Base-by-base conservation (phyloP, 495 filamentous ascomycete species). In the Aspergillus sclerotiicarbonarius region DNA sequence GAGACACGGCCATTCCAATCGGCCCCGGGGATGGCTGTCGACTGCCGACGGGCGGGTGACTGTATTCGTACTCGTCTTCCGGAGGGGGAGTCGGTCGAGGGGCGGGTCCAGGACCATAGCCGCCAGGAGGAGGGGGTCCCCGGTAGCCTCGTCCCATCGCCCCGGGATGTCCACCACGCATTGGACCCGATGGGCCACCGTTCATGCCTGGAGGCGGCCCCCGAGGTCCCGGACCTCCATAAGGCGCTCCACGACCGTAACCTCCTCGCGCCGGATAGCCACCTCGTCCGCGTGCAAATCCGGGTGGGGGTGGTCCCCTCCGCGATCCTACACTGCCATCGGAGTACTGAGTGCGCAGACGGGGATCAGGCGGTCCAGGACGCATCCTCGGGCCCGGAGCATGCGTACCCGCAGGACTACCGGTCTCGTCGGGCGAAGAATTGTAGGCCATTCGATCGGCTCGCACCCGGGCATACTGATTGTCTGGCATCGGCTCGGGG, bases 371-470 rank as follows among this genome's bases (percentile, higher is more conserved):
- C 15, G 65, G 72, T 48, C 74, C 73, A 32, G 70, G 62, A 45
- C 74, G 71, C 62, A 73, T 72, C 53, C 70, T 68, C 19, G 71
- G 71, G 10, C 68, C 71, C 51, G 74, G 62, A 0, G 74, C 73
- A 53, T 76, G 75, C 16, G 70, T 57, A 44, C 58, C 69, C 6
- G 80, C 70, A 15, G 80, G 78, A 63, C 88, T 89, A 9, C 87
- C 89, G 54, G 86, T 87, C 57, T 89, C 84, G 63, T 95, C 90
- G 51, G 81, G 80, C 8, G 72, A 80, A 61, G 71, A 21, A 58
- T 76, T 63, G 67, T 76, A 67, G 37, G 70, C 66, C 48, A 58
- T 58, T 25, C 66, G 59, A 49, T 71, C 62, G 10, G 67, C 62
- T 35, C 62, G 59, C 30, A 56, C 45, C 45, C 55, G 51, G 39